Percentiles rank a stretch among this genome's conserved stretches.
phyloP scores from a whole-genome alignment of 768 basidiomycete species.

The Hemileccinum impolitum region DNA sequence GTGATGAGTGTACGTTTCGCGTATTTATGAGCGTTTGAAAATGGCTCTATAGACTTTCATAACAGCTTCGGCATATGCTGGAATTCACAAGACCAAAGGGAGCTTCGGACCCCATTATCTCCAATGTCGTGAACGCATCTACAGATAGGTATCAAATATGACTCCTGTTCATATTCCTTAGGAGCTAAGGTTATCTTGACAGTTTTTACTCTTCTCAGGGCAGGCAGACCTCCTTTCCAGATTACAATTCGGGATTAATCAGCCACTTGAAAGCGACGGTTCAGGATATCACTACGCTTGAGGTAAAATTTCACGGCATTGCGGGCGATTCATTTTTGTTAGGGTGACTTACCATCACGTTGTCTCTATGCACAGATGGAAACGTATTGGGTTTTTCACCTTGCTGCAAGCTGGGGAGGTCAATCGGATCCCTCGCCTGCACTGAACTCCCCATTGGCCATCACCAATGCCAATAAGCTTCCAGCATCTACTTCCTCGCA shows the following conservation, averaged over 20 bases:
- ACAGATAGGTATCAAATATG: slow-evolving; percentile 61
- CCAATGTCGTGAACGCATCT: slow-evolving; percentile 62
- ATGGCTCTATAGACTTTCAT: slow-evolving; percentile 7
- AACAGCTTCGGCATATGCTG: slow-evolving; percentile 47
- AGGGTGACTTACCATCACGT: slow-evolving; percentile 1
- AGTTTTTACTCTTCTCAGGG: slow-evolving; percentile 90
- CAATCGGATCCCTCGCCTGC: slow-evolving; percentile 22
- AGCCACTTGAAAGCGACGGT: slow-evolving; percentile 48
- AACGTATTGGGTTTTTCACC: slow-evolving; percentile 77
- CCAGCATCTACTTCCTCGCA: slow-evolving; percentile 21
- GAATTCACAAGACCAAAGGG: slow-evolving; percentile 42
- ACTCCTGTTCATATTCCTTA: background rate
- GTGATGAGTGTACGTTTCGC: slow-evolving; percentile 43
- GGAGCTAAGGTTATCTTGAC: slow-evolving; percentile 6
- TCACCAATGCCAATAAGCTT: slow-evolving; percentile 39
- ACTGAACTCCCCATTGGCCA: slow-evolving; percentile 40
- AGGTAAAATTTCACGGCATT: slow-evolving; percentile 40
- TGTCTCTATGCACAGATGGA: slow-evolving; percentile 61
- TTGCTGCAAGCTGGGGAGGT: slow-evolving; percentile 65
- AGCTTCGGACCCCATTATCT: slow-evolving; percentile 37
- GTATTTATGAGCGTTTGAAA: background rate
- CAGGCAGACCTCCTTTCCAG: slow-evolving; percentile 75
- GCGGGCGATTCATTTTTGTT: background rate
- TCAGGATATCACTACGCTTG: slow-evolving; percentile 59
- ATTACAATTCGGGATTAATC: slow-evolving; percentile 65